A percentile compares a stretch with the other conserved stretches of the same genome.
These are phyloP conservation scores for Hypoxylon sp. DNA, from an alignment of 2,329 filamentous ascomycete species.

Conservation along the genomic window DNA sequence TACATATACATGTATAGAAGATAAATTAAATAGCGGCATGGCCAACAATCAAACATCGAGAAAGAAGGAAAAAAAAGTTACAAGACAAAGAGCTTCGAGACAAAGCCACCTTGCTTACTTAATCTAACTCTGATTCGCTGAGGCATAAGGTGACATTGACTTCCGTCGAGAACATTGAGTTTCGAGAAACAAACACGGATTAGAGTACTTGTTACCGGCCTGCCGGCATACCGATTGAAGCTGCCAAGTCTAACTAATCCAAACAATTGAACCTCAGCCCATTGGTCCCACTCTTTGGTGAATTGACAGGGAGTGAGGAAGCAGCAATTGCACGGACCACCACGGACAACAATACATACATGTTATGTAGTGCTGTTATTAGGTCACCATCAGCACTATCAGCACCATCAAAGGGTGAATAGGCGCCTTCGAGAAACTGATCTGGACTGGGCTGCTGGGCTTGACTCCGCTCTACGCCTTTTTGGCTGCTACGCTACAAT, in stretches of 20 bases:
- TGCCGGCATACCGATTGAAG: neutral
- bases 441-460: conserved; percentile 41
- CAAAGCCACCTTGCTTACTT: neutral
- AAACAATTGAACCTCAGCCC: conserved; percentile 31
- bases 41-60: conserved; percentile 5
- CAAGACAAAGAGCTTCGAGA: neutral
- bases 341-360: conserved; percentile 10
- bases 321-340: conserved; percentile 25
- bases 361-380: conserved; percentile 15
- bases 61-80: conserved; percentile 1
- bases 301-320: conserved; percentile 28
- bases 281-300: conserved; percentile 24
- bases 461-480: conserved; percentile 38
- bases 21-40: neutral
- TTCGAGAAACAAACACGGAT: conserved; percentile 7
- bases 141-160: conserved; percentile 7
- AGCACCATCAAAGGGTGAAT: conserved; percentile 23
- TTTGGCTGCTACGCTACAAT: conserved; percentile 37
- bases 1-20: neutral
- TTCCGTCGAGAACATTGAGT: conserved; percentile 3
- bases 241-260: conserved; percentile 4
- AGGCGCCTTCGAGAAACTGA: conserved; percentile 38
- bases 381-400: conserved; percentile 21
- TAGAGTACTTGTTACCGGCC: neutral
- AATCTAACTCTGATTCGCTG: neutral